Evolutionary conservation across 805 yeast genomes (phyloP), one percentile per base, ranked within the genome.

Genomic region (Cyberlindnera euphorbiae): DNA sequence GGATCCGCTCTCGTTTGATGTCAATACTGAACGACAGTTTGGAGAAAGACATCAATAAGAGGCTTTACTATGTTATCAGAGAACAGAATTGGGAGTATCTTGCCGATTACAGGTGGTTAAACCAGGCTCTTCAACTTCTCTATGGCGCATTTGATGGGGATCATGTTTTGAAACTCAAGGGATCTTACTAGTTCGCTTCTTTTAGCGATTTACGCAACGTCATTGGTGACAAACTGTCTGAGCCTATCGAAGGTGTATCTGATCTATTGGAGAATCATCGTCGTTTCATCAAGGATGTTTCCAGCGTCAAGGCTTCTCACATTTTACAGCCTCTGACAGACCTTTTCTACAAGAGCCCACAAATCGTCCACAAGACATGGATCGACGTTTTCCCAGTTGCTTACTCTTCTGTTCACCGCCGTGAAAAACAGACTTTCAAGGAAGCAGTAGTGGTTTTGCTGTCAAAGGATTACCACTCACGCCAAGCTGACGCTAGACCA

Each of bases 61-160:
- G 98, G 39, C 64, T 93, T 24, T 78, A 81, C 45, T 94, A 94
- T 49, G 81, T 90, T 8, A 73, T 94, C n/a, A 67, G 90, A 26
- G 97, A 93, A 51, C 99, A 93, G 57, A 90, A 87, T 52, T 93
- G 99, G 99, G 99, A 93, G 55, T 82, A 75, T 46, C 64, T 93
- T 26, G 89, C 95, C 1, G 98, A 93, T 47, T 84, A 83, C 50
- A 84, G 88, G 28, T 93, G 98, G 98, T 62, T 90, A 43, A 87
- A 87, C 56, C 97, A 90, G 58, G 97, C 96, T 0, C 66, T 86
- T 14, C 96, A 89, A 54, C 61, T 94, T 19, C 61, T 93, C 6
- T 86, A 82, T 52, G 95, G 93, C 0, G 71, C 95, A 0, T 78
- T 85, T 46, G 81, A 80, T 39, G 59, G 58, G 26, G 69, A 71